These are phyloP conservation scores for Fagopyrum tataricum DNA, from an alignment of 148 eudicot species.

Conservation along the genomic window DNA sequence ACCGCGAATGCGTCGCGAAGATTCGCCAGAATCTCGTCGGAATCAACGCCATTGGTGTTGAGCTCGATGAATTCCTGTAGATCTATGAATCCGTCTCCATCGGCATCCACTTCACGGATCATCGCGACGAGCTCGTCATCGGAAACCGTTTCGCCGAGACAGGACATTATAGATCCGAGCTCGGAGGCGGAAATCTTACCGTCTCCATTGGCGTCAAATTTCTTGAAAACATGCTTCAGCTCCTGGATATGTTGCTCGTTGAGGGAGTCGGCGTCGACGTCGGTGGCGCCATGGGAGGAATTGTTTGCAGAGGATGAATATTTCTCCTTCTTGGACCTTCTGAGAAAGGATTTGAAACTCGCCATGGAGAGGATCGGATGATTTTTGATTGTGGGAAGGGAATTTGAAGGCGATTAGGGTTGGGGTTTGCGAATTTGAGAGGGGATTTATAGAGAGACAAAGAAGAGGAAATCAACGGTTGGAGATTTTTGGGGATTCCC, in stretches of 20 bases:
- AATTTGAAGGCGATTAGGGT: not conserved
- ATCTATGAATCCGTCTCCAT: conserved; percentile 46
- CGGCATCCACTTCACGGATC: conserved; percentile 39
- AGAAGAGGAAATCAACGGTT: not conserved
- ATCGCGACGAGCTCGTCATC: conserved; percentile 25
- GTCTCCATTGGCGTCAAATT: conserved; percentile 53
- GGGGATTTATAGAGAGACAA: not conserved
- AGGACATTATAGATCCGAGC: conserved; percentile 31
- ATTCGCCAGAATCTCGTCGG: conserved; percentile 30
- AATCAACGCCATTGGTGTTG: conserved; percentile 38
- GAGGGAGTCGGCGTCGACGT: not conserved
- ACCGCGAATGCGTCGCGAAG: conserved; percentile 38
- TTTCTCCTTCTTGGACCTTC: conserved; percentile 3
- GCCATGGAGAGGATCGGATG: not conserved
- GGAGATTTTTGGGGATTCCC: not conserved
- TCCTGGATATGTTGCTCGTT: conserved; percentile 30
- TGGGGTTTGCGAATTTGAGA: not conserved
- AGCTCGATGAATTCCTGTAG: conserved; percentile 37
- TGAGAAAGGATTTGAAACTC: conserved; percentile 8
- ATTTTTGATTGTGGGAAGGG: not conserved
- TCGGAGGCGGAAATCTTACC: conserved; percentile 42
- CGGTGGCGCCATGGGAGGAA: not conserved
- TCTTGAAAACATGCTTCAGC: conserved; percentile 39
- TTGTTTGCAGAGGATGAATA: not conserved
- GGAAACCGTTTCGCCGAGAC: conserved; percentile 28